Base-by-base conservation (phyloP, 148 eudicot genomes). In the Vaccinium darrowii region DNA sequence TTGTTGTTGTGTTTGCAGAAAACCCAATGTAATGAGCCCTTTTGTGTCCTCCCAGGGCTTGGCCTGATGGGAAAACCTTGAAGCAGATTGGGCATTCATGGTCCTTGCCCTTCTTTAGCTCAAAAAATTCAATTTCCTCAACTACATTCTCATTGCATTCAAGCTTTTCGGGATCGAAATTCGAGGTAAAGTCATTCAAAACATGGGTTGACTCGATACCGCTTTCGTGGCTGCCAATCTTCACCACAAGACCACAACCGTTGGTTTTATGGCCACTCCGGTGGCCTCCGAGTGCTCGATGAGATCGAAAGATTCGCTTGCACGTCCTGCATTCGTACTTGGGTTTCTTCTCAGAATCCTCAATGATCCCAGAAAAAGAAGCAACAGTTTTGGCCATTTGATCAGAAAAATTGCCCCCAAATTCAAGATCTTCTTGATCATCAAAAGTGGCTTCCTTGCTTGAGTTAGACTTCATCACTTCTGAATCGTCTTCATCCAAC, bases 1-100 rank as follows among this genome's bases (percentile, higher is more conserved):
- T 81, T 72, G 16, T 75, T 65, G 15, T 85, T 78, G 47, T 84
- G 60, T 69, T 83, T 69, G 78, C 90, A n/a, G 82, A 12, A 7
- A 71, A 82, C 27, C 81, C 87, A 53, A 75, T 52, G 78, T 75
- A 84, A 82, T 93, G 95, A 90, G 90, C 92, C 88, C 91, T 93
- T 89, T 88, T 91, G 86, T 93, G 95, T 39, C 92, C 93, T 52
- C 95, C 92, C 84, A 93, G 86, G 76, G 92, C 92, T 87, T 88
- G 93, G 4, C 93, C 93, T 25, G 93, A 89, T 71, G 75, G 19
- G 76, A 93, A 93, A 21, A 51, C 84, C 82, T 89, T 93, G 69
- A 52, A 84, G 85, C 95, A 93, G 73, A 86, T 73, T 3, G 82
- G 83, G 85, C 95, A 91, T 63, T 73, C 78, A 62, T 85, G 76